phyloP scores from a whole-genome alignment of 1,284 basidiomycete genomes.

The Irpex sp. region DNA sequence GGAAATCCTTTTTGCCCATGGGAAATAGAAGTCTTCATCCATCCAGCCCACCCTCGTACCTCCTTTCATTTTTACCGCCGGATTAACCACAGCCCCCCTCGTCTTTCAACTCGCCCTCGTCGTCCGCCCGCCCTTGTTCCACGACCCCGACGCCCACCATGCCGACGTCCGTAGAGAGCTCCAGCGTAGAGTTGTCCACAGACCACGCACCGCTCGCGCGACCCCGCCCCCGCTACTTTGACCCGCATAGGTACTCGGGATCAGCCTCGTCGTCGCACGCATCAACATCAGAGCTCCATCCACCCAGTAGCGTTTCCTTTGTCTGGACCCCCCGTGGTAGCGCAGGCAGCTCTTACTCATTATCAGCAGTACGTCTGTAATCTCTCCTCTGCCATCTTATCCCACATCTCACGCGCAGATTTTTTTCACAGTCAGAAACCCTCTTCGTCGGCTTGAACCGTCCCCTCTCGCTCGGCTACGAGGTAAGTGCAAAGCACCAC shows the following conservation, averaged over 20 bases:
- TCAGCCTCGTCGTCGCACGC: slow-evolving; percentile 13
- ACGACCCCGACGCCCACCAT: slow-evolving; percentile 1
- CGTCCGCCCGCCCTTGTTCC: background rate
- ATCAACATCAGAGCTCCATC: slow-evolving; percentile 30
- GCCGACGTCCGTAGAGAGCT: slow-evolving; percentile 1
- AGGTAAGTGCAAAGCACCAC: slow-evolving; percentile 14
- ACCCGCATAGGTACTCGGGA: background rate
- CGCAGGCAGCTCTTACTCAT: slow-evolving; percentile 12
- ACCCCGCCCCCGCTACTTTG: slow-evolving; percentile 8
- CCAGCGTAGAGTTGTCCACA: background rate
- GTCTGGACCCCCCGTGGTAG: slow-evolving; percentile 6
- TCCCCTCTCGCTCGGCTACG: slow-evolving; percentile 23
- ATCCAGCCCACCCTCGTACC: background rate
- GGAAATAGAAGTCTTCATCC: background rate
- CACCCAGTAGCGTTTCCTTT: slow-evolving; percentile 35
- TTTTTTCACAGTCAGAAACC: slow-evolving; percentile 18
- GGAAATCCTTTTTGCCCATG: background rate
- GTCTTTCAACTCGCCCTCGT: background rate
- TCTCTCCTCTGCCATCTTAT: background rate
- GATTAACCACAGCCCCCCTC: background rate
- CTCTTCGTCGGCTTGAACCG: slow-evolving; percentile 24
- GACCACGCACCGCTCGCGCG: background rate
- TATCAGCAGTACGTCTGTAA: slow-evolving; percentile 16
- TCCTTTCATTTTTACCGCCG: slow-evolving; percentile 1
- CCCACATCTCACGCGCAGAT: background rate